Evolutionary conservation across 805 yeast species (phyloP), one percentile per base, ranked within the genome.

Genomic region (Candida dendrica): DNA sequence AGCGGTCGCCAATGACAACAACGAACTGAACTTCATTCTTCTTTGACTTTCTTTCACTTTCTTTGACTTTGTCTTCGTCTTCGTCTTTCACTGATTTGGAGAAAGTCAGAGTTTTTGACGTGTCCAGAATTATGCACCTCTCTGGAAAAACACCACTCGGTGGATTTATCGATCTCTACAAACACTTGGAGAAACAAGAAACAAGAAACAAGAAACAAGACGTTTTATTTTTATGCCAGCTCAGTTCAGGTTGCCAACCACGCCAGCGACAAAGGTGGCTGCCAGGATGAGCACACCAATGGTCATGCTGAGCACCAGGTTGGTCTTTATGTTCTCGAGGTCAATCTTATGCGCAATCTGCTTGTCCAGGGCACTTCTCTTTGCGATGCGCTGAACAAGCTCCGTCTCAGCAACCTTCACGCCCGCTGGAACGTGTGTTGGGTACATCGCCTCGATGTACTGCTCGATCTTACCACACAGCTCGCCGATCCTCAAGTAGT

Each of bases 401-500:
- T 50, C 57, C 9, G 71, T 64, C 42, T 60, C 52, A 38, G 62
- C 60, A 46, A 72, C 68, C 30, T 59, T 62, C 34, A 72, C 75
- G 17, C 82, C 81, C 6, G 44, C 42, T 35, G 90, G 90, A 40
- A 81, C 56, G 42, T 81, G 69, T 13, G 61, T 61, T 48, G 90
- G 93, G 59, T 79, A 79, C 74, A 84, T 71, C 39, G 71, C 69
- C 59, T 91, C 96, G 54, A 91, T 81, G 63, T 78, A 84, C 66
- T 86, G 95, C 56, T 88, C 95, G 49, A 93, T 78, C 62, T 85
- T 84, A 41, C 93, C 96, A 61, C 95, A 84, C 49, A 78, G 77
- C 49, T 87, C 77, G 53, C 95, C 95, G 50, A 93, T 76, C 46
- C 79, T 75, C 56, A 90, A 69, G 64, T 86, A 91, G 66, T 84